Evolutionary conservation across 2,329 filamentous ascomycete genomes (phyloP), one percentile per base, ranked within the genome.

Genomic region (Drechslera avenae): DNA sequence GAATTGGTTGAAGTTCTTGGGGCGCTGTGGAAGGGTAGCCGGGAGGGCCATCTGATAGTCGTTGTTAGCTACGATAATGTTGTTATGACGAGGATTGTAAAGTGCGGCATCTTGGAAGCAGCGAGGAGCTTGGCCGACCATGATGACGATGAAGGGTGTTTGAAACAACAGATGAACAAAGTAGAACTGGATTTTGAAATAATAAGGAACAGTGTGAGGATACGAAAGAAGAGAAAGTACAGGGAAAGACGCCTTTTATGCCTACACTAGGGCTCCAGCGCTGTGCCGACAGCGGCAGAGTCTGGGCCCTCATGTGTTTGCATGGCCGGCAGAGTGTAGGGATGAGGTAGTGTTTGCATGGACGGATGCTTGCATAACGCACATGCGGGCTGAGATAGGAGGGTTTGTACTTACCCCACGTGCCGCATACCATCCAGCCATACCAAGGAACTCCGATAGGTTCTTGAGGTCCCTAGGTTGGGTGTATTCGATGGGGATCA

Each of bases 351-450:
- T 39, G 49, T 49, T 40, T 44, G 42, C 32, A 36, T 39, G 31
- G 23, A 34, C 23, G 14, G 16, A 31, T 39, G 41, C 41, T 39
- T 45, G 46, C 44, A 52, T 50, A 46, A 52, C 50, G 47, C 32
- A 47, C 39, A 43, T 44, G 52, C 36, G 19, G 49, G 34, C 34
- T 50, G 35, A 28, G 31, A 54, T 8, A 28, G 36, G 28, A 35
- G 43, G 30, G 53, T 57, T 60, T 66, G 54, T 51, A 69, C 68
- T 68, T 72, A 74, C 71, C 52, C 72, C 72, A 52, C 70, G 71
- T 52, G 69, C 69, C 28, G 56, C 42, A 36, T 67, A 71, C 70
- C 68, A 73, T 17, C 71, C 72, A 26, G 41, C 52, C 12, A 72
- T 52, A 36, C 71, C 71, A 18, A 74, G 57, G 31, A 68, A 66